Conservation (phyloP, 192 early-diverging fungal genomes). For the Mortierella alpina region DNA sequence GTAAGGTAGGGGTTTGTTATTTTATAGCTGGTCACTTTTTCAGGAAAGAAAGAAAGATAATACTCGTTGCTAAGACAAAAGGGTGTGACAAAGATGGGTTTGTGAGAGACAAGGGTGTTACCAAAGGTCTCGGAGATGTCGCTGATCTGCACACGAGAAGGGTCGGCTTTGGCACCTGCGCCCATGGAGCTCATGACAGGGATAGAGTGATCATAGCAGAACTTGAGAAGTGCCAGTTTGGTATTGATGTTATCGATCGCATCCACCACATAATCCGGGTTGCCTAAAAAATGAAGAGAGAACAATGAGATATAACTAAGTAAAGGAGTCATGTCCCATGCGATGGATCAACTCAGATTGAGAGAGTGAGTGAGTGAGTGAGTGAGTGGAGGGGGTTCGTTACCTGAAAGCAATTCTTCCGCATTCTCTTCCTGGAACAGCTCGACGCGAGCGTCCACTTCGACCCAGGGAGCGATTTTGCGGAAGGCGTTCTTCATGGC, state of each 20-base stretch:
- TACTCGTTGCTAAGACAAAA: no score
- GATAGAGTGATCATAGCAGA: constrained; percentile 81
- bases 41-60: background rate
- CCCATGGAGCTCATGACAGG: constrained; percentile 95
- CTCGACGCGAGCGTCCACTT: constrained; percentile 81
- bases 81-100: background rate
- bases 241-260: constrained; percentile 98
- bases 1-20: background rate
- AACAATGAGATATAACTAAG: background rate
- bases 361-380: background rate
- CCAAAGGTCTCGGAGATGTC: constrained; percentile 93
- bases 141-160: constrained; percentile 95
- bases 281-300: constrained; percentile 21
- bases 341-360: background rate
- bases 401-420: constrained; percentile 74
- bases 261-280: constrained; percentile 82
- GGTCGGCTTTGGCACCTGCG: constrained; percentile 96
- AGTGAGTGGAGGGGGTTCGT: constrained; percentile 1
- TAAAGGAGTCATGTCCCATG: background rate
- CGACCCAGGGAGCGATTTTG: constrained; percentile 81
- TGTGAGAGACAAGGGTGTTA: no score
- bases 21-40: background rate
- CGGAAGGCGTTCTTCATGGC: constrained; percentile 79
- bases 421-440: constrained; percentile 81
- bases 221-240: constrained; percentile 88